Base-by-base conservation (phyloP, 768 basidiomycete genomes). In the Leccinellum luteum region DNA sequence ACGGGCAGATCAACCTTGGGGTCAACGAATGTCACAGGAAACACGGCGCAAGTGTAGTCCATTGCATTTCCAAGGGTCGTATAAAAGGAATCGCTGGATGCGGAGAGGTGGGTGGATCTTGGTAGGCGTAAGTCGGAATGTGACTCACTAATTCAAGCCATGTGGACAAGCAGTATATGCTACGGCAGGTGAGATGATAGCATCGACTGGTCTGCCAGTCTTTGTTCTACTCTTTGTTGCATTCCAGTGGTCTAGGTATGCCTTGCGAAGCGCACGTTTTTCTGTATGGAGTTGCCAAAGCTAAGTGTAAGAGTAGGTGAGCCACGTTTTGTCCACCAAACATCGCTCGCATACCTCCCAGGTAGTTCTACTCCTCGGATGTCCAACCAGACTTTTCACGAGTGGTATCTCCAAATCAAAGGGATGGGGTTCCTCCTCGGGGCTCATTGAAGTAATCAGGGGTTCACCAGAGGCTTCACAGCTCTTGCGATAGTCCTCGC, bases 141-240 rank as follows among this genome's bases (percentile, higher is more conserved):
- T 17, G 21, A 68, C 75, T 58, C 49, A 77, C 79, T 62, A 70
- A 56, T 77, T 74, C 48, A 72, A 66, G 3, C 78, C 79, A 54
- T 81, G 81, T 8, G 77, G 81, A 43, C 73, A 71, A 1, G 81
- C 76, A 3, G 76, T 64, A 61, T 75, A 78, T 6, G 78, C 73
- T 3, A 74, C 75, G 0, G 68, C 76, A 15, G 83, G 78, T 9
- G 73, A 74, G 53, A 84, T 79, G 64, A 84, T 76, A 3, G 78
- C 80, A 60, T 84, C 83, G 5, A 84, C 74, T 0, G 82, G 81
- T 31, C 82, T 68, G 10, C 78, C 79, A 0, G 81, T 84, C 6
- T 72, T 72, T 15, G 83, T 84, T 31, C 54, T 54, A 3, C 35
- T 56, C n/a, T 49, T 70, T 2, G 82, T 82, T 10, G 71, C 73